These are phyloP conservation scores for Starmerella vaccinii DNA, from an alignment of 805 yeast genomes.

Conservation along the genomic window DNA sequence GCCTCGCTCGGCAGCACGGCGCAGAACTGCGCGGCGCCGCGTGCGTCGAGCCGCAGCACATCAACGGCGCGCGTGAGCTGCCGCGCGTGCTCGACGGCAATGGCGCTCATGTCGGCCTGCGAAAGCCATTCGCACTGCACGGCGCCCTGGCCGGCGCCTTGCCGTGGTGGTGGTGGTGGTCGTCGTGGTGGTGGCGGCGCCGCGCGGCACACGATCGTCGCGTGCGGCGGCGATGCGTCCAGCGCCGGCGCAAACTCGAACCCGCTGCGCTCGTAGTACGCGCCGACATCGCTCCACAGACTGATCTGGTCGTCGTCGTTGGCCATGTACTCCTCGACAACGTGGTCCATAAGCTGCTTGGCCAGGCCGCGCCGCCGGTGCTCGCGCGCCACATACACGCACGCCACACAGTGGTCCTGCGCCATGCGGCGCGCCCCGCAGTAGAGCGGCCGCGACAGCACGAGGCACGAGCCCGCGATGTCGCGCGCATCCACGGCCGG, in stretches of 20 bases:
- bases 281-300: constrained; percentile 21
- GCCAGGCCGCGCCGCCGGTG: constrained; percentile 12
- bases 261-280: constrained; percentile 15
- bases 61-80: constrained; percentile 11
- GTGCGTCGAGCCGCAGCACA: constrained; percentile 5
- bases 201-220: constrained; percentile 4
- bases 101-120: constrained; percentile 1
- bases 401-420: constrained; percentile 14
- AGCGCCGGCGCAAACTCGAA: constrained; percentile 10
- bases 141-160: no score
- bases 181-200: no score
- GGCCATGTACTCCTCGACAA: background rate
- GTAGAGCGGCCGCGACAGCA: constrained; percentile 17
- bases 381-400: constrained; percentile 10
- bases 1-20: constrained; percentile 16
- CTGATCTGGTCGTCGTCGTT: constrained; percentile 9
- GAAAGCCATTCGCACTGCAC: constrained; percentile 9
- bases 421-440: constrained; percentile 7
- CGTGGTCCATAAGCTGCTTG: constrained; percentile 3
- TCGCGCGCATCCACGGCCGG: background rate
- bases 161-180: no score
- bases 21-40: background rate
- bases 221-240: constrained; percentile 3
- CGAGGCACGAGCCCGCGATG: constrained; percentile 15
- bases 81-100: constrained; percentile 12